Conservation (phyloP, 371 early-diverging fungal species). For the Mortierella sp. region DNA sequence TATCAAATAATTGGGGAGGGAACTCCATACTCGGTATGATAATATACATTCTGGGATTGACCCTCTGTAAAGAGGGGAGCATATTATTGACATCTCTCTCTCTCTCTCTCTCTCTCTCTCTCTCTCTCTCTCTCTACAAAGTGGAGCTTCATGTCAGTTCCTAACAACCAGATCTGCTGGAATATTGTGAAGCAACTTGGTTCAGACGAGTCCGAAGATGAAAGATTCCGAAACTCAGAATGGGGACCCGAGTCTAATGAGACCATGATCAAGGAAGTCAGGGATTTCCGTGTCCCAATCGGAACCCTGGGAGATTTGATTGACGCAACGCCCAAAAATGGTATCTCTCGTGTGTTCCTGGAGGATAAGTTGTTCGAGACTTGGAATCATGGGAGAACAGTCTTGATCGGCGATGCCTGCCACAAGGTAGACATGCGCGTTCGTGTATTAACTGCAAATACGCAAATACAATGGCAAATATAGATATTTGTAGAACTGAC, state of each 20-base stretch:
- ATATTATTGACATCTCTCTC: not conserved
- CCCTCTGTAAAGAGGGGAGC: too few relatives aligned
- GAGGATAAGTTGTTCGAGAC: conserved; percentile 34
- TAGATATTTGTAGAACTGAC: too few relatives aligned
- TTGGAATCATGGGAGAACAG: conserved; percentile 21
- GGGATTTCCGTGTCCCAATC: not conserved
- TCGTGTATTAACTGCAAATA: too few relatives aligned
- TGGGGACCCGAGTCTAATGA: conserved; percentile 11
- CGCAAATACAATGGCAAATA: too few relatives aligned
- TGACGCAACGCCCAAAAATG: conserved; percentile 5
- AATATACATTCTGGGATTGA: not conserved
- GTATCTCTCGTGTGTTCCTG: conserved; percentile 17
- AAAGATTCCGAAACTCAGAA: not conserved
- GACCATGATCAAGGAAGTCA: conserved; percentile 2
- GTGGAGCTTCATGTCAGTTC: not conserved
- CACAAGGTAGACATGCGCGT: not conserved
- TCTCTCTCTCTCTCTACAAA: not conserved
- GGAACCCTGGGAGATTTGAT: conserved; percentile 12
- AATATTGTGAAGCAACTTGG: not conserved
- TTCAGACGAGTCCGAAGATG: not conserved
- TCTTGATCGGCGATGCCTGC: conserved; percentile 28
- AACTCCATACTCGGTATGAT: not conserved
- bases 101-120: not conserved
- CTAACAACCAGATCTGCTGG: not conserved
- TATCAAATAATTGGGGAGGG: not conserved